Evolutionary conservation across 202 grass and related monocot species (phyloP).

Genomic region (Setaria italica): DNA sequence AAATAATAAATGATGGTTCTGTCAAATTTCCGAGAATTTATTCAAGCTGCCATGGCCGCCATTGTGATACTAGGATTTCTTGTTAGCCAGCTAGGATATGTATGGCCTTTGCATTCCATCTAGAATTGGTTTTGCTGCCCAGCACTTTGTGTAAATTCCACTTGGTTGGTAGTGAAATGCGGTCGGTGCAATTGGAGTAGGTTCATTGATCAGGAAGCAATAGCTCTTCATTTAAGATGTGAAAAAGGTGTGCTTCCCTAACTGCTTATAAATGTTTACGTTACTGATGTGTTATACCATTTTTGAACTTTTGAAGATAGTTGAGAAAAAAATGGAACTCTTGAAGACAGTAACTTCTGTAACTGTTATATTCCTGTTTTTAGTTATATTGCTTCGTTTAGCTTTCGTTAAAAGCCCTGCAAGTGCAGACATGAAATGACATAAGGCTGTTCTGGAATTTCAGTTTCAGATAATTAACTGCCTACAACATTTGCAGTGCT

Average conservation of each 20-base stretch:
- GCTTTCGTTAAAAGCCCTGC: background rate
- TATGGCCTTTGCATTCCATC: background rate
- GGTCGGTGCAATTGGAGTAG: background rate
- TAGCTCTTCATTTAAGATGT: background rate
- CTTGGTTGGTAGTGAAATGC: background rate
- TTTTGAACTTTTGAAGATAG: constrained; percentile 10
- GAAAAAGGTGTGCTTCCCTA: background rate
- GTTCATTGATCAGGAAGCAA: background rate
- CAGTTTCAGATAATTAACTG: constrained; percentile 39
- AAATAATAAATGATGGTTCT: background rate
- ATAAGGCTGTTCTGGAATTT: background rate
- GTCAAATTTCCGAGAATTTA: constrained; percentile 5
- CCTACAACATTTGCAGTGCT: constrained; percentile 58
- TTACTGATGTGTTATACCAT: constrained; percentile 10
- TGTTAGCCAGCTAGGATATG: constrained; percentile 21
- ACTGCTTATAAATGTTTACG: background rate
- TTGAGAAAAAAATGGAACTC: background rate
- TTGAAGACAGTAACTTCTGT: background rate
- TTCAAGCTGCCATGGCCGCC: background rate
- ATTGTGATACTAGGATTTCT: constrained; percentile 28
- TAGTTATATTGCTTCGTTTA: background rate
- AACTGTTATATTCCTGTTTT: background rate
- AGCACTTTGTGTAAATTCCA: constrained; percentile 1
- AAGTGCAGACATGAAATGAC: background rate
- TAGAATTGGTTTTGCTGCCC: constrained; percentile 7